Conservation (phyloP, 2,329 filamentous ascomycete genomes). For the Ceratocystis ficicola region DNA sequence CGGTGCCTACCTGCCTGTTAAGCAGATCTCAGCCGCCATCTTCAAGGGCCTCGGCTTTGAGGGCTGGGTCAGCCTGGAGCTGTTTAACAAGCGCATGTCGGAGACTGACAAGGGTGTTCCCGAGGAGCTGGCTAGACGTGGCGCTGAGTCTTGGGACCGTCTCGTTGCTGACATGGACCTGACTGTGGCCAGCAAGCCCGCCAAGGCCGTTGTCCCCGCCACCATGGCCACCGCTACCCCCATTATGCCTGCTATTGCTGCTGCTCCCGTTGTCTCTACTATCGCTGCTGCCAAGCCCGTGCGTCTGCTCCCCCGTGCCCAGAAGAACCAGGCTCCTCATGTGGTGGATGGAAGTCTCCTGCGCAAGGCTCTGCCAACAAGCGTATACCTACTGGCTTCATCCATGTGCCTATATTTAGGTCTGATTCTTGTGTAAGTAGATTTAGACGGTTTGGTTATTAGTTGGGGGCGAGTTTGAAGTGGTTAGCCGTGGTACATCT, state of each 20-base stretch:
- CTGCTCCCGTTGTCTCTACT: neutral
- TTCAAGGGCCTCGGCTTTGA: slow-evolving; percentile 52
- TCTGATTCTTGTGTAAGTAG: slow-evolving; percentile 16
- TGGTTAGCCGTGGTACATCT: neutral
- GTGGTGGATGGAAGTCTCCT: neutral
- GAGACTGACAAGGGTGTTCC: slow-evolving; percentile 41
- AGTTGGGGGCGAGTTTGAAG: neutral
- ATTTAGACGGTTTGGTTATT: neutral
- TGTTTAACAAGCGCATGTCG: slow-evolving; percentile 51
- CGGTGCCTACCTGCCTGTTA: slow-evolving; percentile 56
- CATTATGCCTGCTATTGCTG: neutral
- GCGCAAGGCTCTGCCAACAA: slow-evolving; percentile 7
- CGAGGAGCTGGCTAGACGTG: slow-evolving; percentile 42
- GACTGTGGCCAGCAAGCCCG: neutral
- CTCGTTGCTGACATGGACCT: slow-evolving; percentile 31
- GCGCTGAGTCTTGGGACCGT: slow-evolving; percentile 41
- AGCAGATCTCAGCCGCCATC: slow-evolving; percentile 48
- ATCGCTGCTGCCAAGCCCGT: neutral
- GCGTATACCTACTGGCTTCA: slow-evolving; percentile 15
- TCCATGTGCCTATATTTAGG: slow-evolving; percentile 15
- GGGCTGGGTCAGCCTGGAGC: slow-evolving; percentile 60
- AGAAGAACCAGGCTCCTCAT: neutral
- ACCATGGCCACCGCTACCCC: neutral
- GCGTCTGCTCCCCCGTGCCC: neutral
- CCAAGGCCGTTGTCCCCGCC: neutral